phyloP scores from a whole-genome alignment of 2,329 filamentous ascomycete genomes.

The Trematosphaeria pertusa region DNA sequence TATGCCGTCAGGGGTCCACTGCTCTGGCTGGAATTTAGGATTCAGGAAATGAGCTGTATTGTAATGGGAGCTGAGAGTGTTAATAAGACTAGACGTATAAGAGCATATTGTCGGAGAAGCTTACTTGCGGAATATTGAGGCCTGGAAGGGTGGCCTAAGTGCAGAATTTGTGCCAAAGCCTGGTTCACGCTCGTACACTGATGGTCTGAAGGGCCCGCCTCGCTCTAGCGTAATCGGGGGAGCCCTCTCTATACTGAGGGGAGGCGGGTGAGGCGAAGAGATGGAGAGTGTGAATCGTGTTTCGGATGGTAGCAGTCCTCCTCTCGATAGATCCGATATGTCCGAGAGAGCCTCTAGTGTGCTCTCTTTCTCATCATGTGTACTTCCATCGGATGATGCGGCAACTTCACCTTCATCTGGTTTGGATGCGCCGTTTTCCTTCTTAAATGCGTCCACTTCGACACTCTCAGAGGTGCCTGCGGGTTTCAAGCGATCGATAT shows the following conservation, averaged over 20 bases:
- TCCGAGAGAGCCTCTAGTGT: too few species aligned
- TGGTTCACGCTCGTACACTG: conserved; percentile 54
- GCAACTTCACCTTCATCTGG: too few species aligned
- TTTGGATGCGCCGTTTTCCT: too few species aligned
- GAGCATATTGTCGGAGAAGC: conserved; percentile 24
- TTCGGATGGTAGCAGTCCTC: too few species aligned
- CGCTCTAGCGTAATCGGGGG: conserved; percentile 37
- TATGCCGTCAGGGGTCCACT: conserved; percentile 58
- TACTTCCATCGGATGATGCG: too few species aligned
- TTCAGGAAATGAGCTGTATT: conserved; percentile 61
- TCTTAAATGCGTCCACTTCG: too few species aligned
- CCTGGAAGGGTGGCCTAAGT: conserved; percentile 52
- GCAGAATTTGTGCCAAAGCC: conserved; percentile 49
- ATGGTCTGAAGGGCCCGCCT: conserved; percentile 54
- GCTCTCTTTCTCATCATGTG: too few species aligned
- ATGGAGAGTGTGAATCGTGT: conserved; percentile 41
- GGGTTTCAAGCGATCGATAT: too few species aligned
- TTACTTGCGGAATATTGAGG: conserved; percentile 58
- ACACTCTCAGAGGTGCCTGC: too few species aligned
- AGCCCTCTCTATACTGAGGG: conserved; percentile 39
- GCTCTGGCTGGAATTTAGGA: conserved; percentile 60
- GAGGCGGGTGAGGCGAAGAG: conserved; percentile 32
- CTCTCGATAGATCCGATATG: too few species aligned
- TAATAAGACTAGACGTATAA: too few species aligned
- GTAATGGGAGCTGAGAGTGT: conserved; percentile 58